These are phyloP conservation scores for Saraca asoca DNA, from an alignment of 331 rosid genomes.

Conservation along the genomic window DNA sequence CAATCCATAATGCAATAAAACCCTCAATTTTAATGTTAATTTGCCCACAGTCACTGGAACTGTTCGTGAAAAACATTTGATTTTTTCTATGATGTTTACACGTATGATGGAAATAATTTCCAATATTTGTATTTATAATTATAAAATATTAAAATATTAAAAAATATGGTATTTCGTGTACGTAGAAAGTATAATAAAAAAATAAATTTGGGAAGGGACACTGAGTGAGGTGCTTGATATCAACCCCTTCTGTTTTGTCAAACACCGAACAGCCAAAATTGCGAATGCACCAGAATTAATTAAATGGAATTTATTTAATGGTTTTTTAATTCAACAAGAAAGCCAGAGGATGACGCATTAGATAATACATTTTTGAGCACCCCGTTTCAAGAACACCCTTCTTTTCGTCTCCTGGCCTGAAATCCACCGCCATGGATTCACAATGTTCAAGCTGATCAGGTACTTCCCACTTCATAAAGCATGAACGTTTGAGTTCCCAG, in stretches of 20 bases:
- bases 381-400: slow-evolving; percentile 20
- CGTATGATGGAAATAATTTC: too few relatives aligned
- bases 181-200: too few relatives aligned
- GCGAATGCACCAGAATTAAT: not conserved
- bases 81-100: too few relatives aligned
- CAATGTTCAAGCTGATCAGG: slow-evolving; percentile 38
- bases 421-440: slow-evolving; percentile 34
- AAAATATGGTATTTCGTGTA: too few relatives aligned
- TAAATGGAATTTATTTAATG: not conserved
- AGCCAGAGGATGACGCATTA: slow-evolving; percentile 17
- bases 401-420: slow-evolving; percentile 28
- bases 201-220: too few relatives aligned
- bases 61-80: too few relatives aligned
- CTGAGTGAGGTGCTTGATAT: slow-evolving; percentile 27
- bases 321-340: slow-evolving; percentile 22
- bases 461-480: slow-evolving; percentile 32
- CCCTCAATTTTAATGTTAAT: too few relatives aligned
- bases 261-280: slow-evolving; percentile 8
- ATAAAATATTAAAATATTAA: too few relatives aligned
- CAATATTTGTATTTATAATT: too few relatives aligned
- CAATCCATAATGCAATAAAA: too few relatives aligned
- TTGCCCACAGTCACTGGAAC: too few relatives aligned
- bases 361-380: not conserved
- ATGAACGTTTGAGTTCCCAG: slow-evolving; percentile 39
- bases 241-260: not conserved